phyloP scores from a whole-genome alignment of 2,329 filamentous ascomycete genomes.

The Reticulascus tulasneorum region DNA sequence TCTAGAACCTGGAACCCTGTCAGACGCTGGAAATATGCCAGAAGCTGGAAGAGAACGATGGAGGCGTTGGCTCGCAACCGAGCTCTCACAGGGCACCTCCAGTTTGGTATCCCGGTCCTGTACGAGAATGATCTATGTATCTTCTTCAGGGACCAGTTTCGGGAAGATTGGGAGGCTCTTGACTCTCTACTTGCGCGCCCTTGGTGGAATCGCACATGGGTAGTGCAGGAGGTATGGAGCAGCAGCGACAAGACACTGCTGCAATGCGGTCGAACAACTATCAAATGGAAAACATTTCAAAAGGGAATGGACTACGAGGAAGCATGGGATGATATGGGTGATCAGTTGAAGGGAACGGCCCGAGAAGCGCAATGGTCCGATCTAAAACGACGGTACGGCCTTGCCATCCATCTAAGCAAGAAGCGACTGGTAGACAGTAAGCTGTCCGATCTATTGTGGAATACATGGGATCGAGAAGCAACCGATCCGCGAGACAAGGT shows the following conservation, averaged over 20 bases:
- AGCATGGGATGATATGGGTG: not conserved
- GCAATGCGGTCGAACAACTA: not conserved
- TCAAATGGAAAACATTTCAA: not conserved
- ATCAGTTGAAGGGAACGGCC: not conserved
- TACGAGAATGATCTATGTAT: not conserved
- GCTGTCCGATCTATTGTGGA: slow-evolving; percentile 1
- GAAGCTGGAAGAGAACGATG: not conserved
- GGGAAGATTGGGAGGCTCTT: not conserved
- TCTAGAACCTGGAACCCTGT: not conserved
- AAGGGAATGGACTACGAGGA: not conserved
- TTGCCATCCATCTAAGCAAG: not conserved
- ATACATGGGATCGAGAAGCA: slow-evolving; percentile 1
- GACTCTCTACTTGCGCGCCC: not conserved
- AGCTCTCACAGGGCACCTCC: not conserved
- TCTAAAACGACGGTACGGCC: not conserved
- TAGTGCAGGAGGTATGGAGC: slow-evolving; percentile 3
- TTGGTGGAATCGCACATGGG: slow-evolving; percentile 3
- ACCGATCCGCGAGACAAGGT: not conserved
- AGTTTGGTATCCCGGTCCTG: not conserved
- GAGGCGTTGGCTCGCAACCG: not conserved
- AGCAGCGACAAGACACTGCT: not conserved
- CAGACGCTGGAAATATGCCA: not conserved
- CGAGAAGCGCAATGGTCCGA: not conserved
- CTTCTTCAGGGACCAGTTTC: not conserved
- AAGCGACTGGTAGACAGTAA: not conserved